Percentiles rank a stretch among this genome's conserved stretches.
Conservation (phyloP, 2,329 filamentous ascomycete genomes). For the Cryphonectria japonica region DNA sequence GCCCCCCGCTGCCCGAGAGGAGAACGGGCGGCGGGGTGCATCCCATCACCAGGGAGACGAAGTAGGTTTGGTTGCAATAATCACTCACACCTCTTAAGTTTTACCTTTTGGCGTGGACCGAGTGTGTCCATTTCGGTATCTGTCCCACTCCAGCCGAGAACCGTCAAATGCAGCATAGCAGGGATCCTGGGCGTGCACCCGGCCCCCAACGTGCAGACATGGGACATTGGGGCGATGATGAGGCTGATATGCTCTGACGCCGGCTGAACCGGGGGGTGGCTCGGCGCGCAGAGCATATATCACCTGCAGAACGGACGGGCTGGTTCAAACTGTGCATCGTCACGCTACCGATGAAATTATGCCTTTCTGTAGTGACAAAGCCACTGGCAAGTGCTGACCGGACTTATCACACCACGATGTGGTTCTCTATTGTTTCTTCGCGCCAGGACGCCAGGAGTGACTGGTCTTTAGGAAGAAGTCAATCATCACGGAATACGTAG, state of each 20-base stretch:
- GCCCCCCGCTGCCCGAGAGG: neutral
- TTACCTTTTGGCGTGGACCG: neutral
- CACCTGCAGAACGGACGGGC: neutral
- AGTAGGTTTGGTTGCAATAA: neutral
- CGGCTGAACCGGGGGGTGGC: neutral
- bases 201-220: neutral
- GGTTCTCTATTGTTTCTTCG: neutral
- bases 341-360: neutral
- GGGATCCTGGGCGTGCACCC: neutral
- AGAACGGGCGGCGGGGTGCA: neutral
- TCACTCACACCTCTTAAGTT: neutral
- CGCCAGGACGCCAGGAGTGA: neutral
- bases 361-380: neutral
- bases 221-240: neutral
- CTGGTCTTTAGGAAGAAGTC: neutral
- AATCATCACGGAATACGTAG: neutral
- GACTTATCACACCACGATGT: neutral
- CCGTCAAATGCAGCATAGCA: neutral
- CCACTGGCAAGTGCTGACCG: neutral
- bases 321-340: neutral
- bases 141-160: neutral
- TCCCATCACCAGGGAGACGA: neutral
- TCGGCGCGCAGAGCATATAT: neutral
- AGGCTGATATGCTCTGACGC: slow-evolving; percentile 1
- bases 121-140: neutral